Base-by-base conservation (phyloP, 140 eudicot genomes). In the Stevia rebaudiana region DNA sequence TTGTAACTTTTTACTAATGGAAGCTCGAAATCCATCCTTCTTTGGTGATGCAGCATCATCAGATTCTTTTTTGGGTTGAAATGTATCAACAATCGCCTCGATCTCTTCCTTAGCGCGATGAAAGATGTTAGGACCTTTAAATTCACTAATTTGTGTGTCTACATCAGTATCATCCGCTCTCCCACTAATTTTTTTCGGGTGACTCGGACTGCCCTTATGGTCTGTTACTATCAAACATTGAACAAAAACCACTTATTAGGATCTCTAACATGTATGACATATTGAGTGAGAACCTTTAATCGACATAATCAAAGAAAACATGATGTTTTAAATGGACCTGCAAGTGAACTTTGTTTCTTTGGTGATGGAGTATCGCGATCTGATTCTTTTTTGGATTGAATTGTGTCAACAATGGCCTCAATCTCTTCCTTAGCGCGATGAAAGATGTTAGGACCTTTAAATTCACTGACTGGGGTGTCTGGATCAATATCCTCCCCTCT, bases 51-150 rank as follows among this genome's bases (percentile, higher is more conserved):
- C 19, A 40, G 69, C 59, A 21, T 56, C 66, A 24, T 61, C 76
- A 16, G 87, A 56, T 9, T 70, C 88, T 75, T 79, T 91, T 82
- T 81, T 84, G 0, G 91, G 71, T 46, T 85, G 92, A 30, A 91
- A 74, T 22, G 95, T 67, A 46, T 76, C 75, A 56, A 83, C 69
- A 31, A 87, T 63, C 63, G 98, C 96, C 69, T 91, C 95, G 11
- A 91, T 74, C 77, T 91, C 98, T 74, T 91, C 98, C 76, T 88
- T 91, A 46, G 95, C 95, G 23, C 96, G 81, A 40, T 81, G 85
- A 65, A 91, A 83, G 44, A 91, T 85, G 50, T 64, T 87, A 2
- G 98, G 98, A 53, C 87, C 96, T 81, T 71, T 88, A 19, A 91
- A 80, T 62, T 85, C 98, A 53, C 74, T 69, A 8, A 81, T 77